These are phyloP conservation scores for Fragosphaeria purpurea DNA, from an alignment of 2,329 filamentous ascomycete genomes.

Conservation along the genomic window DNA sequence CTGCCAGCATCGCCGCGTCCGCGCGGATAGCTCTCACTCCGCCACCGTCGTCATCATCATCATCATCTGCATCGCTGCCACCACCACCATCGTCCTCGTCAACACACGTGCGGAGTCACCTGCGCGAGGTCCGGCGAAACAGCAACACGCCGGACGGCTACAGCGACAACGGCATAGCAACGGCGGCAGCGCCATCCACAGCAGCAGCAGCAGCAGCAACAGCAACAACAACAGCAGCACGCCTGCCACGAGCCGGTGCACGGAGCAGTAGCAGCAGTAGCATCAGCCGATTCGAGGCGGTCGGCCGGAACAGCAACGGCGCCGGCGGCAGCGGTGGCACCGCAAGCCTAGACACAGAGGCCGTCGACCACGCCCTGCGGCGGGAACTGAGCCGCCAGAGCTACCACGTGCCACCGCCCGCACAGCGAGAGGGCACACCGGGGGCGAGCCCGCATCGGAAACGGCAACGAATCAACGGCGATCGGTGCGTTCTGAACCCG, in stretches of 20 bases:
- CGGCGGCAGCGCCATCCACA: background rate
- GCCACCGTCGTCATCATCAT: background rate
- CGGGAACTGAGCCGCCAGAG: constrained; percentile 34
- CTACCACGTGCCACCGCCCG: constrained; percentile 6
- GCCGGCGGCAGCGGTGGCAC: constrained; percentile 23
- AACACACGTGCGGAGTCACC: background rate
- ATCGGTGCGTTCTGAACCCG: constrained; percentile 38
- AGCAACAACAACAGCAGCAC: constrained; percentile 1
- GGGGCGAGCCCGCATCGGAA: constrained; percentile 48
- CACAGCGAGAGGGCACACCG: constrained; percentile 42
- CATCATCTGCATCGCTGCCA: background rate
- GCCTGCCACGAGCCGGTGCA: constrained; percentile 3
- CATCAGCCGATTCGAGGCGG: too few species aligned
- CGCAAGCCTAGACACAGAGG: constrained; percentile 37
- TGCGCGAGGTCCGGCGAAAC: constrained; percentile 5
- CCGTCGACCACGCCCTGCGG: constrained; percentile 39
- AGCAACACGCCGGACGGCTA: background rate
- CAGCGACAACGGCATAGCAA: too few species aligned
- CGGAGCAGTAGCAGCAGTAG: background rate
- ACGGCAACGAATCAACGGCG: constrained; percentile 49
- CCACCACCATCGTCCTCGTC: background rate
- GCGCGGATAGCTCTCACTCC: constrained; percentile 10
- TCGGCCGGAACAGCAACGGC: background rate
- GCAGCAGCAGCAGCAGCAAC: constrained; percentile 1
- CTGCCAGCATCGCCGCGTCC: background rate